Evolutionary conservation across 495 filamentous ascomycete genomes (phyloP), one percentile per base, ranked within the genome.

Genomic region (Aspergillus nanangensis): DNA sequence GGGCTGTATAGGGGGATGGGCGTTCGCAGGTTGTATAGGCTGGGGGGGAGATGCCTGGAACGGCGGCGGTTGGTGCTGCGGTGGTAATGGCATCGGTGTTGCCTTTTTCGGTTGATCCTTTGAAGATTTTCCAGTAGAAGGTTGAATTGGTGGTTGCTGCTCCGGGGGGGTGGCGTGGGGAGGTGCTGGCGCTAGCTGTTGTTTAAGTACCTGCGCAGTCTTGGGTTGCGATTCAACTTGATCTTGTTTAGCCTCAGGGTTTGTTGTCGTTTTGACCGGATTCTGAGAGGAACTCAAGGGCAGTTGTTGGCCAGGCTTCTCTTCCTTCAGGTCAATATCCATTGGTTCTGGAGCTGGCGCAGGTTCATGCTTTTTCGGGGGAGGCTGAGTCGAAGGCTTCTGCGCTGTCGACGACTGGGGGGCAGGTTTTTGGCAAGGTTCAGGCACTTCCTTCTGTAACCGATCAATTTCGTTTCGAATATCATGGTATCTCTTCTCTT

Each of bases 391-490:
- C 32, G 23, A 17, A 20, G 13, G 52, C 22, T 36, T 40, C 33
- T 38, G 51, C 11, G 22, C 21, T 4, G 38, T 35, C 7, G 8
- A 33, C 27, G 39, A 34, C 21, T 39, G 43, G 33, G 15, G 59
- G 40, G 22, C 41, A 24, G 46, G 43, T 39, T 44, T 49, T 44
- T 42, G 39, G 32, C 35, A 51, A 34, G 46, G 51, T 70, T 83
- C 77, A 66, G 63, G 71, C 40, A 75, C 71, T 18, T 80, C 81
- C 39, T 69, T 66, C 50, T 88, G 78, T 46, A 94, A 77, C 45
- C 80, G 80, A 9, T 75, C 68, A 41, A 92, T 76, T 44, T 96
- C 89, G 13, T 70, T 62, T 44, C 79, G 70, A 23, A 93, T 67
- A 18, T 73, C 59, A 4, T 76, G 76, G 60, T 81, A 91, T 40